Conservation (phyloP, 495 filamentous ascomycete genomes). For the Hypoxylon fragiforme region DNA sequence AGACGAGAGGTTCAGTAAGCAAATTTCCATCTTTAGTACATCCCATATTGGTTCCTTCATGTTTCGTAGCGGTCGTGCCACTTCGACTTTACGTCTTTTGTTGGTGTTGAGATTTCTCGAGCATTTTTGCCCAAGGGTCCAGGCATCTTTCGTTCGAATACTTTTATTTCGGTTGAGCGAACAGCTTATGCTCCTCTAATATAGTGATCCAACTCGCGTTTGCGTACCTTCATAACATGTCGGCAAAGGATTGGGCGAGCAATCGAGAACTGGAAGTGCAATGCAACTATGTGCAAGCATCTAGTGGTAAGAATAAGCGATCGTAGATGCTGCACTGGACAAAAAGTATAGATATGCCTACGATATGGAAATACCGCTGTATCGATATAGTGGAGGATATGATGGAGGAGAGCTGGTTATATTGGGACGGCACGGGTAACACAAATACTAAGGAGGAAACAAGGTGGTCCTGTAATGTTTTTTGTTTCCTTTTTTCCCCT, state of each 20-base stretch:
- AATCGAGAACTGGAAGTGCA: slow-evolving; percentile 10
- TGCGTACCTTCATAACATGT: slow-evolving; percentile 35
- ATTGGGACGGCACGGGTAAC: neutral
- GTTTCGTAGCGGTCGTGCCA: neutral
- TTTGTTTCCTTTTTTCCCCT: too few relatives aligned
- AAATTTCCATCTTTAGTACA: neutral
- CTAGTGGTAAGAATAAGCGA: neutral
- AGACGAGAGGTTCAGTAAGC: slow-evolving; percentile 39
- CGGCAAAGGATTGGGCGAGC: slow-evolving; percentile 29
- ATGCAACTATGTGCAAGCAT: neutral
- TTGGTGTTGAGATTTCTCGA: too few relatives aligned
- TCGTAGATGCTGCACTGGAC: neutral
- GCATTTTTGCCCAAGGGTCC: too few relatives aligned
- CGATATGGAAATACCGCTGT: too few relatives aligned
- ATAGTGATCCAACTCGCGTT: slow-evolving; percentile 36
- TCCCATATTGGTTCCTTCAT: neutral
- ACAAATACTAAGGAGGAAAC: too few relatives aligned
- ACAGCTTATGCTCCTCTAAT: slow-evolving; percentile 7
- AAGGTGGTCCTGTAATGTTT: too few relatives aligned
- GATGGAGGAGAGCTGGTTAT: too few relatives aligned
- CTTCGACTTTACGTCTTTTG: neutral
- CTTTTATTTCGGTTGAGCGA: too few relatives aligned
- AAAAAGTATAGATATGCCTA: too few relatives aligned
- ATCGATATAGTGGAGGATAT: too few relatives aligned
- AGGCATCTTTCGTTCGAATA: too few relatives aligned